Conservation (phyloP, 768 basidiomycete species). For the Podaxis sp. region DNA sequence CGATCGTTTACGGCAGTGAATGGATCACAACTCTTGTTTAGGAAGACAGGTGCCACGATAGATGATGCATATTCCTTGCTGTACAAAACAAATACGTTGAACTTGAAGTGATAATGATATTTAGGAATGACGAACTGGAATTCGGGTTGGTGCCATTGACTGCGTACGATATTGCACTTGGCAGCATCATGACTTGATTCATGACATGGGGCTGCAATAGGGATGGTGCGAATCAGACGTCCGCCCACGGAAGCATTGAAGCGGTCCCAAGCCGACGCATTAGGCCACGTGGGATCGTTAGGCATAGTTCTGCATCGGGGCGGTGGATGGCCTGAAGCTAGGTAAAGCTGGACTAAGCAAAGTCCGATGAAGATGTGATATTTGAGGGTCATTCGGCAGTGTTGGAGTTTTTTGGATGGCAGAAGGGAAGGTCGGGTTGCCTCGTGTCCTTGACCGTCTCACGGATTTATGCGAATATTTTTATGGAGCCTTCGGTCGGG, state of each 20-base stretch:
- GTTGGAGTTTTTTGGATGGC: no score
- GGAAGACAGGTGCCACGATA: slow-evolving; percentile 10
- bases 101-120: no score
- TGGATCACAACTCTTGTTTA: slow-evolving; percentile 20
- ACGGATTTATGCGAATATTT: no score
- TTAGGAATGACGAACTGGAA: slow-evolving; percentile 3
- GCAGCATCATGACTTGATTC: neutral
- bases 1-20: slow-evolving; percentile 14
- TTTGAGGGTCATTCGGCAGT: neutral
- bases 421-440: no score
- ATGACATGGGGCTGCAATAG: slow-evolving; percentile 10
- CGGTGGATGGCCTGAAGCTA: neutral
- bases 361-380: neutral
- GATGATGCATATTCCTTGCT: slow-evolving; percentile 7
- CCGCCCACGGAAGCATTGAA: slow-evolving; percentile 18
- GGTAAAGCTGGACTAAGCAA: neutral
- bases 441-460: no score
- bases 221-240: slow-evolving; percentile 12
- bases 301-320: slow-evolving; percentile 8
- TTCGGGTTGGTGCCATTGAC: slow-evolving; percentile 7
- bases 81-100: neutral
- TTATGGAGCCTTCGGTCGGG: no score
- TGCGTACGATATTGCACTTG: neutral
- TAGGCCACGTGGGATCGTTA: slow-evolving; percentile 15
- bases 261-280: slow-evolving; percentile 8